A percentile compares a stretch with the other conserved stretches of the same genome.
phyloP scores from a whole-genome alignment of 768 basidiomycete genomes.

The Chalciporus chontae region DNA sequence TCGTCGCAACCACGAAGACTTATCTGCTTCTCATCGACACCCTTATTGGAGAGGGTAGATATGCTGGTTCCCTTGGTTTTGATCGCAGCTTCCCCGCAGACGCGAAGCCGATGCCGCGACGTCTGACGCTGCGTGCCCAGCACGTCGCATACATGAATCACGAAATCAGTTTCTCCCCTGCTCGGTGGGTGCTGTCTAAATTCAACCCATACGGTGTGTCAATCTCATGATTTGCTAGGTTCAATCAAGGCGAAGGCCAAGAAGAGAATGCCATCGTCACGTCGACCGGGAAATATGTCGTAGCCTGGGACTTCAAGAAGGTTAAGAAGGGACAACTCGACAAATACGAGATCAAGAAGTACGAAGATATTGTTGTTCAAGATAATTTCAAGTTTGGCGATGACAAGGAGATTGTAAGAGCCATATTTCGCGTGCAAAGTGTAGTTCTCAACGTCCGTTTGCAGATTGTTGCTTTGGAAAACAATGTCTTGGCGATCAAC shows the following conservation, averaged over 20 bases:
- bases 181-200: constrained; percentile 55
- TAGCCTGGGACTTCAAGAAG: constrained; percentile 97
- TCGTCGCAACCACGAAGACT: constrained; percentile 93
- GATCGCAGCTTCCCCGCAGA: constrained; percentile 94
- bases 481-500: constrained; percentile 90
- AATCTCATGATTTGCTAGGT: constrained; percentile 45
- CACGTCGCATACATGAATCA: constrained; percentile 94
- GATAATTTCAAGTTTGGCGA: constrained; percentile 98
- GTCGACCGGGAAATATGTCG: constrained; percentile 85
- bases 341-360: constrained; percentile 96
- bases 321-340: constrained; percentile 90
- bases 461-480: constrained; percentile 93
- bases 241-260: constrained; percentile 86
- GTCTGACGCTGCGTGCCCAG: constrained; percentile 84
- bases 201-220: neutral
- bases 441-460: constrained; percentile 5
- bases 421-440: neutral
- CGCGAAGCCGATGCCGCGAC: constrained; percentile 86
- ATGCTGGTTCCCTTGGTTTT: constrained; percentile 81
- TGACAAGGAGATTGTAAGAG: constrained; percentile 88
- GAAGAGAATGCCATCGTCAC: constrained; percentile 96
- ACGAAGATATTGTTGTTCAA: constrained; percentile 91
- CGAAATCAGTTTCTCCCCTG: constrained; percentile 84
- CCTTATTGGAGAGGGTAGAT: constrained; percentile 86
- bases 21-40: constrained; percentile 95